These are phyloP conservation scores for Trichomonas vaginalis DNA, from an alignment of 208 protist species.

Conservation along the genomic window DNA sequence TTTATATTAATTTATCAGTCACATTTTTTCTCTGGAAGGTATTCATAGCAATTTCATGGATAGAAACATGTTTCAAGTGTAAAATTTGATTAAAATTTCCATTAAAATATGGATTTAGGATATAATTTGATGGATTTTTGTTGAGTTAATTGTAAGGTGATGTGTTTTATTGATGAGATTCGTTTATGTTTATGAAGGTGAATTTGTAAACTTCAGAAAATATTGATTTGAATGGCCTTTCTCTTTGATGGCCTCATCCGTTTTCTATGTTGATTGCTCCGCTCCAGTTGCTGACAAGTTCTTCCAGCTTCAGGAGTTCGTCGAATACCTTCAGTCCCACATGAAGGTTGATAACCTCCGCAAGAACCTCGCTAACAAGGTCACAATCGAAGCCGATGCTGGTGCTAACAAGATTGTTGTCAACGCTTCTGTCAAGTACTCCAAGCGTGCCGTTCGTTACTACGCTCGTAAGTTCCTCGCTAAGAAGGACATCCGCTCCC, in stretches of 20 bases:
- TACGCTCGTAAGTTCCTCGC: neutral
- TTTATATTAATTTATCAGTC: no score
- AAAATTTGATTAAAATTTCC: no score
- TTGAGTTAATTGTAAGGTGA: no score
- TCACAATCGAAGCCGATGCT: conserved; percentile 1
- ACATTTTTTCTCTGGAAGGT: no score
- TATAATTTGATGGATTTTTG: no score
- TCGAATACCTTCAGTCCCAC: neutral
- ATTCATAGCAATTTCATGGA: no score
- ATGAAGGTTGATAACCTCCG: neutral
- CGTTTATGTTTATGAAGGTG: no score
- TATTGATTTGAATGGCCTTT: no score
- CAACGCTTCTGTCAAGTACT: neutral
- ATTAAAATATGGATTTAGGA: no score
- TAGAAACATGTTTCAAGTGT: no score
- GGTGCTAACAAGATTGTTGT: neutral
- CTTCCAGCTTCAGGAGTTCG: neutral
- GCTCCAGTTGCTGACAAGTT: neutral
- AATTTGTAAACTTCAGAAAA: no score
- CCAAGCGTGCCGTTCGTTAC: neutral
- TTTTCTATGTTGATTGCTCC: neutral
- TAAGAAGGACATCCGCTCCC: neutral
- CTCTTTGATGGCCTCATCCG: neutral
- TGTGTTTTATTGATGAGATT: no score
- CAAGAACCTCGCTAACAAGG: neutral